phyloP scores from a whole-genome alignment of 139 green algal species.

The Tetradesmus obliquus region DNA sequence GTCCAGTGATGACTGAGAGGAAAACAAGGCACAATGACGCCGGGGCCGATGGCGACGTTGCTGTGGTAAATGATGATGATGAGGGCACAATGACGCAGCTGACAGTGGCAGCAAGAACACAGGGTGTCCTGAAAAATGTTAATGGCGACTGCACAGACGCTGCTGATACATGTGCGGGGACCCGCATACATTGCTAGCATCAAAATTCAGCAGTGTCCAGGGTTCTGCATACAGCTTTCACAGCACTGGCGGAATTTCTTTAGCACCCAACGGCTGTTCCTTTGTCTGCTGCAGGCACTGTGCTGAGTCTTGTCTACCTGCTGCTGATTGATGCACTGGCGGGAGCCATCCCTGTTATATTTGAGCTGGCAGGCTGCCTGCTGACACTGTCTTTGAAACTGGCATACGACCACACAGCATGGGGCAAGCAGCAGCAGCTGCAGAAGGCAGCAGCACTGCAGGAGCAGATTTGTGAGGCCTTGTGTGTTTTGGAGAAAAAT shows the following conservation, averaged over 20 bases:
- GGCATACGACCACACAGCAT: constrained; percentile 2
- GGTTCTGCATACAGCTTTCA: too few species aligned
- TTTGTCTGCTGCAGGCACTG: neutral
- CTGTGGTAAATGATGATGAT: too few species aligned
- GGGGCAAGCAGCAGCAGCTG: constrained; percentile 18
- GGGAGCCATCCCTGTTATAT: constrained; percentile 6
- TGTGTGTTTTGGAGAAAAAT: neutral
- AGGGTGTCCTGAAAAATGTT: too few species aligned
- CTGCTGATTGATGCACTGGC: constrained; percentile 15
- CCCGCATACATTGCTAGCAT: too few species aligned
- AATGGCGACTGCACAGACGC: too few species aligned
- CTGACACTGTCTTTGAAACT: constrained; percentile 25
- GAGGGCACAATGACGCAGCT: too few species aligned
- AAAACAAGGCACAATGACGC: too few species aligned
- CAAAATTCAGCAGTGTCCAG: too few species aligned
- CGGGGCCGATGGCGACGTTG: too few species aligned
- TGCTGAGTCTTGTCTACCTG: constrained; percentile 21
- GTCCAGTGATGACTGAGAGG: neutral
- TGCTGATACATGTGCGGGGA: too few species aligned
- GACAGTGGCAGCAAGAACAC: too few species aligned
- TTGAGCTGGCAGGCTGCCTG: constrained; percentile 22
- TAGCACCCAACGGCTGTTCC: neutral
- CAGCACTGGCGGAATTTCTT: too few species aligned
- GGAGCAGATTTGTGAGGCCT: neutral
- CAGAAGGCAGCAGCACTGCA: neutral